Evolutionary conservation across 148 eudicot genomes (phyloP).

Genomic region (Cornus kousa): DNA sequence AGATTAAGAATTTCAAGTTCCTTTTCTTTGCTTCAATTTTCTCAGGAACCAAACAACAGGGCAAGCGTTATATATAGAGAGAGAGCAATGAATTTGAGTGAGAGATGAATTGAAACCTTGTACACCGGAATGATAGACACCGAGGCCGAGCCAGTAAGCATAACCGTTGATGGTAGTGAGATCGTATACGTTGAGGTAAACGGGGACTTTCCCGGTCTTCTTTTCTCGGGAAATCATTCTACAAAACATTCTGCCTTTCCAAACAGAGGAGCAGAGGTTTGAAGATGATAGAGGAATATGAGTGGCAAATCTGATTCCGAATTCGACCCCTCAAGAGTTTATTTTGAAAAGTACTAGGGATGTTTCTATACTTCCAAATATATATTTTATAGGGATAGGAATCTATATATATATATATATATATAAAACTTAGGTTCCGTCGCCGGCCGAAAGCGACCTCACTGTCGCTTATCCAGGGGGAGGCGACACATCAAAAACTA

Average conservation of each 20-base stretch:
- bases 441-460: too few relatives aligned
- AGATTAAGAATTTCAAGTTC: background rate
- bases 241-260: constrained; percentile 42
- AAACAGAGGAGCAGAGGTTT: background rate
- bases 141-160: constrained; percentile 90
- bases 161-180: constrained; percentile 86
- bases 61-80: background rate
- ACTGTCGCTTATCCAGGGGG: too few relatives aligned
- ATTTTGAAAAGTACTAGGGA: too few relatives aligned
- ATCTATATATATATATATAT: too few relatives aligned
- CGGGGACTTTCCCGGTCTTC: constrained; percentile 65
- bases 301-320: too few relatives aligned
- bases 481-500: too few relatives aligned
- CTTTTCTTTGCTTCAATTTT: background rate
- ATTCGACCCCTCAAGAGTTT: too few relatives aligned
- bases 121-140: constrained; percentile 85
- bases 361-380: too few relatives aligned
- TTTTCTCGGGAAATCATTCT: constrained; percentile 59
- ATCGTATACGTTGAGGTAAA: constrained; percentile 83
- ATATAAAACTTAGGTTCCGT: too few relatives aligned
- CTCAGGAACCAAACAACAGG: constrained; percentile 1
- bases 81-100: background rate
- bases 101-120: constrained; percentile 45
- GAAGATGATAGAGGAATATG: too few relatives aligned
- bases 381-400: too few relatives aligned